phyloP scores from a whole-genome alignment of 495 filamentous ascomycete species.

The Pseudevernia furfuracea region DNA sequence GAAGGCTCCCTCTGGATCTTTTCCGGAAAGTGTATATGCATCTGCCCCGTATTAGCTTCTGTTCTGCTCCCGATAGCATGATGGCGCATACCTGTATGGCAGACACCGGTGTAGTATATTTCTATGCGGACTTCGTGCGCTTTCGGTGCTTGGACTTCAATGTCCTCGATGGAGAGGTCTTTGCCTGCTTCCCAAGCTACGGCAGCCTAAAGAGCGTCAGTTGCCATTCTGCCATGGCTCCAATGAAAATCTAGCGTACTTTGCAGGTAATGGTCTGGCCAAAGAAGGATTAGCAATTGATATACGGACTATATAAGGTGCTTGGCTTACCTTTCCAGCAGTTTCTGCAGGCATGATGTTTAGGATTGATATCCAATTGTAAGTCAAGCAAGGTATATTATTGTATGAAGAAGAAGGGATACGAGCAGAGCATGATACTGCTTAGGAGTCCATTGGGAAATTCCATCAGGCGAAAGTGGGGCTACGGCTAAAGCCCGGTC shows the following conservation, averaged over 20 bases:
- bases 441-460: neutral
- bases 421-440: neutral
- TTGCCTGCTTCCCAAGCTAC: slow-evolving; percentile 94
- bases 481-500: slow-evolving; percentile 1
- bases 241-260: slow-evolving; percentile 34
- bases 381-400: neutral
- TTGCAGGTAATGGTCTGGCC: slow-evolving; percentile 68
- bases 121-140: slow-evolving; percentile 95
- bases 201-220: slow-evolving; percentile 55
- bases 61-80: neutral
- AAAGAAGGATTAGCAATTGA: slow-evolving; percentile 24
- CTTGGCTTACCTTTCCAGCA: slow-evolving; percentile 46
- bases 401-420: neutral
- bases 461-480: neutral
- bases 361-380: neutral
- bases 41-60: slow-evolving; percentile 44
- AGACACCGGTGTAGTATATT: slow-evolving; percentile 95
- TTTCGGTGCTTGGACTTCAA: slow-evolving; percentile 86
- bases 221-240: slow-evolving; percentile 6
- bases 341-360: slow-evolving; percentile 37
- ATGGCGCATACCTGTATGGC: slow-evolving; percentile 72
- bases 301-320: slow-evolving; percentile 3
- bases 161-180: slow-evolving; percentile 77
- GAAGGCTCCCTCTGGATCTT: slow-evolving; percentile 97
- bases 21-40: slow-evolving; percentile 96